These are phyloP conservation scores for Microdochium trichocladiopsis DNA, from an alignment of 2,329 filamentous ascomycete genomes.

Conservation along the genomic window DNA sequence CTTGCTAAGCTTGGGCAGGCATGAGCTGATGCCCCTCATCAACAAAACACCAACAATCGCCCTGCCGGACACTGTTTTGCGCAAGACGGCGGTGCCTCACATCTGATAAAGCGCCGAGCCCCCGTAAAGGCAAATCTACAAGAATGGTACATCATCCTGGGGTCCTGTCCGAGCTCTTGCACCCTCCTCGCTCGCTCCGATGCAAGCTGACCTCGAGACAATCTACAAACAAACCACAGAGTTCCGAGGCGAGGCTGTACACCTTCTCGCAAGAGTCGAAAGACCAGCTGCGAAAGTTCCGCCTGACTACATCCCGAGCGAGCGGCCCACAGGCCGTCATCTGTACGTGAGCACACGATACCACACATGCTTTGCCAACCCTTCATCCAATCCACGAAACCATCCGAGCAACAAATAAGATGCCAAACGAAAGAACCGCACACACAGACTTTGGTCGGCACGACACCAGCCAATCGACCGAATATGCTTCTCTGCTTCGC, in stretches of 20 bases:
- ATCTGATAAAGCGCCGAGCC: too few relatives aligned
- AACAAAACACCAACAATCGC: background rate
- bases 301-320: conserved; percentile 79
- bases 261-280: conserved; percentile 88
- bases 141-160: too few relatives aligned
- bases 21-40: background rate
- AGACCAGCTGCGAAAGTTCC: conserved; percentile 88
- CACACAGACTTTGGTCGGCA: too few relatives aligned
- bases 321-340: conserved; percentile 87
- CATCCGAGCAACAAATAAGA: too few relatives aligned
- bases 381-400: too few relatives aligned
- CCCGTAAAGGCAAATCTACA: too few relatives aligned
- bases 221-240: conserved; percentile 18
- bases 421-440: too few relatives aligned
- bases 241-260: conserved; percentile 84
- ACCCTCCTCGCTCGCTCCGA: background rate
- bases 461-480: too few relatives aligned
- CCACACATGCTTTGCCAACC: background rate
- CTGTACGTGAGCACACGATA: conserved; percentile 57
- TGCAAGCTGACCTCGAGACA: background rate
- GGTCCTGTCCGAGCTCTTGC: too few relatives aligned
- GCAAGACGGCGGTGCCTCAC: too few relatives aligned
- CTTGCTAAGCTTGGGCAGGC: background rate
- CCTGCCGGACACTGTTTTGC: too few relatives aligned
- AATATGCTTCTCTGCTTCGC: too few relatives aligned